Evolutionary conservation across 2,329 filamentous ascomycete genomes (phyloP).

Genomic region (Rachicladosporium sp.): DNA sequence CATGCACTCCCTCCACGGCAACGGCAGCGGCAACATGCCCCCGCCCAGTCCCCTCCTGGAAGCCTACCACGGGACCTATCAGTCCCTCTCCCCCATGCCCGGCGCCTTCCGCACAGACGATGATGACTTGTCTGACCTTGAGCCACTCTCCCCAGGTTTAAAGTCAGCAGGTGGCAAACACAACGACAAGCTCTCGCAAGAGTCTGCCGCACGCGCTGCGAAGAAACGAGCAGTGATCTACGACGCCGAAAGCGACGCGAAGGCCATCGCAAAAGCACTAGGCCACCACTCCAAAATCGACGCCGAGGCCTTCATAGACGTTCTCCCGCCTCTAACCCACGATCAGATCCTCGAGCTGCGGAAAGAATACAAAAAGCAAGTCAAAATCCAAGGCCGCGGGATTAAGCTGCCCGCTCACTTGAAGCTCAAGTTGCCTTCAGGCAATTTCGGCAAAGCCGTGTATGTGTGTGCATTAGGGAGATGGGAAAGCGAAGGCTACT

Average conservation of each 20-base stretch:
- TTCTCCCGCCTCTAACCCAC: conserved; percentile 71
- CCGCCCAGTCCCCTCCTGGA: conserved; percentile 79
- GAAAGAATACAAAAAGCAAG: conserved; percentile 79
- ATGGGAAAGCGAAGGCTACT: conserved; percentile 92
- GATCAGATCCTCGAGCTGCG: conserved; percentile 80
- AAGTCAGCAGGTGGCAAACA: conserved; percentile 5
- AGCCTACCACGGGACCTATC: conserved; percentile 86
- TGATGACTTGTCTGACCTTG: conserved; percentile 40
- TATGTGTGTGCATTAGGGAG: conserved; percentile 80
- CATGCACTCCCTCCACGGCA: conserved; percentile 24
- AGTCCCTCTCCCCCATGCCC: conserved; percentile 89
- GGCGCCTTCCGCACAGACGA: conserved; percentile 55
- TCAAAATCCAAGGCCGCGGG: conserved; percentile 69
- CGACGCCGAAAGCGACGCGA: conserved; percentile 68
- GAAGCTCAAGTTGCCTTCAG: conserved; percentile 53
- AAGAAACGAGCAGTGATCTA: conserved; percentile 57
- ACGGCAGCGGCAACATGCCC: conserved; percentile 33
- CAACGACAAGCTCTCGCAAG: conserved; percentile 6
- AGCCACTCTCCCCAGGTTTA: conserved; percentile 25
- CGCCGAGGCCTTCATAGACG: conserved; percentile 60
- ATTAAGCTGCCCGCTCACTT: conserved; percentile 82
- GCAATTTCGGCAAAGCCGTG: conserved; percentile 73
- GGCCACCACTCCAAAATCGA: conserved; percentile 53
- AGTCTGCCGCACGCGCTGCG: conserved; percentile 4
- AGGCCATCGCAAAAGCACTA: conserved; percentile 62